Evolutionary conservation across 345 rosid species (phyloP).

Genomic region (Gossypium ekmanianum): DNA sequence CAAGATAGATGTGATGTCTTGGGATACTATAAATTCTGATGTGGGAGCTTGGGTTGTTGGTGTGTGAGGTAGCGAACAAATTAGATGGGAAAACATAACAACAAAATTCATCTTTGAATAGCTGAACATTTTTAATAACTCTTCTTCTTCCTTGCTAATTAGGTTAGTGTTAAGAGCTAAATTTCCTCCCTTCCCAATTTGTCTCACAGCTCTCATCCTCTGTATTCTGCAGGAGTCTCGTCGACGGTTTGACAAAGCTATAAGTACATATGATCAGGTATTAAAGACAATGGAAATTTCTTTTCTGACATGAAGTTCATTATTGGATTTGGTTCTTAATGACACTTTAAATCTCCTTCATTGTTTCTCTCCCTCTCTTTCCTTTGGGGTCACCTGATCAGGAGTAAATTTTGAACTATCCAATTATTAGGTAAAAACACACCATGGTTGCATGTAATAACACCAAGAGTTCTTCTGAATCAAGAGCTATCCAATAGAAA

Average conservation of each 20-base stretch:
- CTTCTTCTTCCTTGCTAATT: background rate
- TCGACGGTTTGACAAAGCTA: conserved; percentile 59
- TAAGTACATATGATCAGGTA: conserved; percentile 80
- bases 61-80: background rate
- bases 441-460: background rate
- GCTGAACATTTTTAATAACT: background rate
- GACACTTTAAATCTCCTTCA: background rate
- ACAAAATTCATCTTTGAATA: background rate
- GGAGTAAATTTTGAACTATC: background rate
- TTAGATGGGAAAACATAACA: background rate
- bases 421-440: background rate
- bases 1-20: background rate
- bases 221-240: conserved; percentile 63
- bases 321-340: background rate
- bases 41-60: background rate
- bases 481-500: background rate
- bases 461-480: background rate
- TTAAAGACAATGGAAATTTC: background rate
- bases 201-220: background rate
- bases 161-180: background rate
- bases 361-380: background rate
- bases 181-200: background rate
- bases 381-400: background rate
- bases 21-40: background rate
- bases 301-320: background rate